Base-by-base conservation (phyloP, 108 stramenopile species). In the Skeletonema potamos region DNA sequence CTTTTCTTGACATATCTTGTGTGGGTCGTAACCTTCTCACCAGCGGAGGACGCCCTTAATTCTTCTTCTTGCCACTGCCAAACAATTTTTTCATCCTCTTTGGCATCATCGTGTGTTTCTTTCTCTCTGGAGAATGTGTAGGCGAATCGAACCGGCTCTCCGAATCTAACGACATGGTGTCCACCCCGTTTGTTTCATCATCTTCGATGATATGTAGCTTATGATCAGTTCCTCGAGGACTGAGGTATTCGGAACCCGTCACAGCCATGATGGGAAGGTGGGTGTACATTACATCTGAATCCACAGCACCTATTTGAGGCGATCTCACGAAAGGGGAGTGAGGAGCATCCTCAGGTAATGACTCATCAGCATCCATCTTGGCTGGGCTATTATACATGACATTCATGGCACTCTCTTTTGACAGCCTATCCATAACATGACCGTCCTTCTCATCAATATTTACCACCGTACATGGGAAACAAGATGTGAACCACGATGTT, bases 381-480 rank as follows among this genome's bases (percentile, higher is more conserved):
- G 34, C 4, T 37, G 24, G 18, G 20, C 12, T 26, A 26, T 56
- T 28, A 68, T 79, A 79, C 78, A 79, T 79, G 54, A 68, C 37
- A 68, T 70, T 79, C 78, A 79, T 79, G 55, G 71, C 78, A 68
- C 65, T 72, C 30, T 48, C 51, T 34, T 66, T 61, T 27, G 66
- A 61, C n/a, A 79, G 54, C 28, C 62, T 68, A 29, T 41, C 34
- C 15, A 68, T 66, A 2, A 79, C 66, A 24, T 24, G 48, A 27
- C 68, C 66, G 43, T 79, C 71, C 0, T 22, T 32, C 54, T 79
- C 58, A 43, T 72, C 72, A 27, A 79, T 72, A 34, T 72, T 62
- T 4, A 79, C 71, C 27, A 79, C 71, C 9, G 78, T 67, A 34
- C 78, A 79, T 9, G 78, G 78, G 30, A 79, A 79, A 27, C 78